Base-by-base conservation (phyloP, 345 rosid genomes). In the Salix udensis region DNA sequence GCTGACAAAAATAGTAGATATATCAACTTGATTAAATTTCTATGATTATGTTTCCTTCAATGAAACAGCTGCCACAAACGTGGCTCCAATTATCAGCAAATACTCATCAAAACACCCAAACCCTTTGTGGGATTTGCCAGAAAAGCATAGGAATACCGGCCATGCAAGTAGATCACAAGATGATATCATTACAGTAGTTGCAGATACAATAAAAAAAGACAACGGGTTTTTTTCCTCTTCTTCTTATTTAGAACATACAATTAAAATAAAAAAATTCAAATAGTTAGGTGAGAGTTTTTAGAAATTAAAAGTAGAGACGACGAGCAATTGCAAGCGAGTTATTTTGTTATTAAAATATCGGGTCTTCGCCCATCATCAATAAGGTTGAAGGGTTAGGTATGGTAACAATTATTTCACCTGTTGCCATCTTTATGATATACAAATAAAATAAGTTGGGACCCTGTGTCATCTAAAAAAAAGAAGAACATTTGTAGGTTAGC, bases 71-170 rank as follows among this genome's bases (percentile, higher is more conserved):
- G 65, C 77, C 37, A 74, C 18, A 50, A 78, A 85, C 90, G 92
- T 88, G 90, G 80, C 83, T 73, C 74, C 90, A 82, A 85, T 86
- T 26, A 73, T 42, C 78, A 44, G 67, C 65, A 55, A 58, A 46
- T 73, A 37, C 69, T 60, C 60, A 65, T 50, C 42, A 40, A 39
- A 39, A 53, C 3, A 23, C 37, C 8, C 4, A 26, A 19, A 28
- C 18, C 67, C 21, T 78, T 8, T n/a, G 13, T 42, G 34, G 36
- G 46, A 31, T 79, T 64, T 79, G 78, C 75, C 78, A 74, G 76
- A 36, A 37, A 37, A 70, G 65, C 66, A 46, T 14, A 34, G 15
- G 9, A 18, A 73, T 9, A 10, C n/a, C 18, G 5, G 65, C 5
- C 10, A 70, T 24, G 7, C 8, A 1, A 52, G 23, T 52, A 52